phyloP scores from a whole-genome alignment of 345 rosid genomes.

The Gossypium bickii region DNA sequence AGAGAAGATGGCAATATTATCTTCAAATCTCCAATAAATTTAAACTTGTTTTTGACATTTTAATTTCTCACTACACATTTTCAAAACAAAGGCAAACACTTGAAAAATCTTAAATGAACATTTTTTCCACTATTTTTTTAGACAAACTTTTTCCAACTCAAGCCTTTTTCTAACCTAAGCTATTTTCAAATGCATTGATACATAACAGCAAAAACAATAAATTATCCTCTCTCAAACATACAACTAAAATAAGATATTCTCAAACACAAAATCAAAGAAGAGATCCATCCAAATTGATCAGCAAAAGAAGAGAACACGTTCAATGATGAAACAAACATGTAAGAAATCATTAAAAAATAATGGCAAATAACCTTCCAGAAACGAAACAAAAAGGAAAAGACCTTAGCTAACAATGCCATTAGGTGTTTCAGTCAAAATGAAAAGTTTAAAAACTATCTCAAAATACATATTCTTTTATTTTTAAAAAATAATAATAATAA shows the following conservation, averaged over 20 bases:
- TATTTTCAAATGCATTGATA: not conserved
- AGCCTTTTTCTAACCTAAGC: not conserved
- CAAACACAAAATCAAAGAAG: not conserved
- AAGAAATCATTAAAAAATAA: not conserved
- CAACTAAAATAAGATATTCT: not conserved
- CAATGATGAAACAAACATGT: not conserved
- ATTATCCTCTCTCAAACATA: not conserved
- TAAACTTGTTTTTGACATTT: too few relatives aligned
- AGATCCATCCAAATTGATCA: conserved; percentile 4
- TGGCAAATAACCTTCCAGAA: not conserved
- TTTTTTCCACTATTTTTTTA: not conserved
- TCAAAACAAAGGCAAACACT: too few relatives aligned
- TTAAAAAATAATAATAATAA: too few relatives aligned
- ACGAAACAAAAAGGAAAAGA: not conserved
- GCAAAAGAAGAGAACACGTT: conserved; percentile 4
- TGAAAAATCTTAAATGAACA: not conserved
- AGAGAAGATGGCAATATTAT: not conserved
- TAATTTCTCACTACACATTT: too few relatives aligned
- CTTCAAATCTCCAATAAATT: not conserved
- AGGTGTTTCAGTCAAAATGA: not conserved
- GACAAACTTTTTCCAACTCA: not conserved
- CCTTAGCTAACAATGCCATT: not conserved
- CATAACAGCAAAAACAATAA: not conserved
- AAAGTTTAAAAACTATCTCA: not conserved
- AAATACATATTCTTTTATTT: not conserved